phyloP scores from a whole-genome alignment of 805 yeast species.

The Kluyveromyces aestuarii region DNA sequence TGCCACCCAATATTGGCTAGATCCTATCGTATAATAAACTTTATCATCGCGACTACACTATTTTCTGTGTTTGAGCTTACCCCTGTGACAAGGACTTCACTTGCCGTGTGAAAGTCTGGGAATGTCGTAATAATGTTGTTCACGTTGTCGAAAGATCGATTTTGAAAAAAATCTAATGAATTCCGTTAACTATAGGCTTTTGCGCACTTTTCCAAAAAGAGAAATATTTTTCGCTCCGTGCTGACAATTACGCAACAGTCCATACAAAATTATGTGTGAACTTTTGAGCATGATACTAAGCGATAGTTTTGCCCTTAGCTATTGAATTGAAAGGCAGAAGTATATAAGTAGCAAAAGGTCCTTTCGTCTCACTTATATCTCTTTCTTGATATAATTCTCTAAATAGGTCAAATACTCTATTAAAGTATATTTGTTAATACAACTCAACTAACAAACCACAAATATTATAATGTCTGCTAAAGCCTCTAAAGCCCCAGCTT shows the following conservation, averaged over 20 bases:
- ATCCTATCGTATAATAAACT: not conserved
- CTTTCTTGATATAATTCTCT: no score
- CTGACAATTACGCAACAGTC: not conserved
- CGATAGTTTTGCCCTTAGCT: not conserved
- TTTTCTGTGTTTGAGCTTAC: not conserved
- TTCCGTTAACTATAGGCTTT: conserved; percentile 17
- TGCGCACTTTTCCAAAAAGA: conserved; percentile 17
- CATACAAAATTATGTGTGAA: not conserved
- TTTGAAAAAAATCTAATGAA: conserved; percentile 10
- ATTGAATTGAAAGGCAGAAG: not conserved
- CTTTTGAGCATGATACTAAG: not conserved
- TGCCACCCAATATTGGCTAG: not conserved
- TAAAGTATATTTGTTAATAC: not conserved
- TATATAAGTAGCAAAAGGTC: conserved; percentile 1
- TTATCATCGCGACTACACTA: no score
- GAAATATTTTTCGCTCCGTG: conserved; percentile 10
- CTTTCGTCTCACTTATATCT: no score
- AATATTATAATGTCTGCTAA: conserved; percentile 10
- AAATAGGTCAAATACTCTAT: not conserved
- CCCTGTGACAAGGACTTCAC: conserved; percentile 14
- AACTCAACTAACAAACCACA: not conserved
- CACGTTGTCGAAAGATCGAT: conserved; percentile 13
- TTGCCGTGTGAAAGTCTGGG: conserved; percentile 21
- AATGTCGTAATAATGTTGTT: conserved; percentile 15
- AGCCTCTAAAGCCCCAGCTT: conserved; percentile 46